phyloP scores from a whole-genome alignment of 1,284 basidiomycete genomes.

The Naganishia albida region DNA sequence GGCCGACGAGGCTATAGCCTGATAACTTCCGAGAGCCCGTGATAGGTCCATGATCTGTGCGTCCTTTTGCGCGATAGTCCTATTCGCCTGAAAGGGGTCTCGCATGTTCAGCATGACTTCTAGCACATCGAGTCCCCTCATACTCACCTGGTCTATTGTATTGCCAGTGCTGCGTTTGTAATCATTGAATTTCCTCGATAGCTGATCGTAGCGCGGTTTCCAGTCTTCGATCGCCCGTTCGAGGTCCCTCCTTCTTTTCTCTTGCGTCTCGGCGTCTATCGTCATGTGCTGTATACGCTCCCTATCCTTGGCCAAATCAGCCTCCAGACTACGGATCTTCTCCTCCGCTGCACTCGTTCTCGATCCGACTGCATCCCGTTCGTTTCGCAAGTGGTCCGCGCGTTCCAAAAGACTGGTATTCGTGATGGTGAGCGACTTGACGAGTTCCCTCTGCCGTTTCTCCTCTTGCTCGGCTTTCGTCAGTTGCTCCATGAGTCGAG shows the following conservation, averaged over 20 bases:
- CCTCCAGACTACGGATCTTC: not conserved
- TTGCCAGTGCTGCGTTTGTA: not conserved
- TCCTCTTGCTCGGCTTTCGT: not conserved
- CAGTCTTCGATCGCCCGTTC: not conserved
- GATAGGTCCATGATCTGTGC: conserved; percentile 4
- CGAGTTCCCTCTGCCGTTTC: conserved; percentile 6
- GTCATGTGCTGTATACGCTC: not conserved
- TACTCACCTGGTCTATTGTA: conserved; percentile 4
- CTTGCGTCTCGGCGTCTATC: not conserved
- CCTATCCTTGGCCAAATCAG: not conserved
- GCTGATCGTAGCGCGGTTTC: not conserved
- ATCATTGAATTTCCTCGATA: not conserved
- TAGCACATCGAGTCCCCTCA: not conserved
- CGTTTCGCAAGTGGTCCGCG: conserved; percentile 2
- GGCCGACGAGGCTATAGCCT: not conserved
- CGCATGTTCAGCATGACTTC: not conserved
- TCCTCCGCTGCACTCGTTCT: not conserved
- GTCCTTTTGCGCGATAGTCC: not conserved
- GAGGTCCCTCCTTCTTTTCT: not conserved
- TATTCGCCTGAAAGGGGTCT: not conserved
- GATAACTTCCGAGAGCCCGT: not conserved
- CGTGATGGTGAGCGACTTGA: conserved; percentile 13
- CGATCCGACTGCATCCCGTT: not conserved
- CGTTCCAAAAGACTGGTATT: conserved; percentile 12
- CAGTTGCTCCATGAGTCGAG: not conserved